Percentiles rank a stretch among this genome's conserved stretches.
These are phyloP conservation scores for Eucalyptus erythrocorys DNA, from an alignment of 345 rosid species.

Conservation along the genomic window DNA sequence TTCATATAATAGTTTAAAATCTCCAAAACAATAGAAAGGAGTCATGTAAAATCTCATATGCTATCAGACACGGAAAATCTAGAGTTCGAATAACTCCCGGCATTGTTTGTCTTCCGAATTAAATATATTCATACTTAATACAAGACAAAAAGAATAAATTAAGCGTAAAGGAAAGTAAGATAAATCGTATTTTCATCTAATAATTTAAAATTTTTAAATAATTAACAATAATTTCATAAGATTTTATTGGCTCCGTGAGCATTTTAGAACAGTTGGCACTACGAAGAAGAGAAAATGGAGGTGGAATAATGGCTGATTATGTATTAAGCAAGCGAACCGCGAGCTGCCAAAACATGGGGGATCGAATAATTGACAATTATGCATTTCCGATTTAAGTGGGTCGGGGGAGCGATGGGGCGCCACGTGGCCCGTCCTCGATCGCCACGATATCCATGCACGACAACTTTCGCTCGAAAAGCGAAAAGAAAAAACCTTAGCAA, in stretches of 20 bases:
- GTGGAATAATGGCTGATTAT: background rate
- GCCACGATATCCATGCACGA: background rate
- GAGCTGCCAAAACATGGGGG: no score
- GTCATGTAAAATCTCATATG: no score
- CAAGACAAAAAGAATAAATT: accelerated
- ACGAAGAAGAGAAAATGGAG: background rate
- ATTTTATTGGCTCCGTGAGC: no score
- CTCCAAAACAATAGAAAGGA: no score
- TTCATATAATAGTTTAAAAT: accelerated
- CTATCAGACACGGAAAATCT: no score
- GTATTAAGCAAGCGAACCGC: background rate
- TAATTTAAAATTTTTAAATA: no score
- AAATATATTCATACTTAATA: no score
- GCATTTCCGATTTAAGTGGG: no score
- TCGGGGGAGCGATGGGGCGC: background rate
- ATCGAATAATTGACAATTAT: no score
- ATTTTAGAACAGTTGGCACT: no score
- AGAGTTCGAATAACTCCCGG: no score
- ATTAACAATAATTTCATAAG: accelerated
- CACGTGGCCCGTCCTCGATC: background rate
- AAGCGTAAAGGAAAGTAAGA: accelerated
- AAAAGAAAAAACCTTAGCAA: background rate
- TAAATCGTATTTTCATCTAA: accelerated
- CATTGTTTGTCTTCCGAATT: no score
- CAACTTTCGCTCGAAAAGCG: background rate